Percentiles rank a stretch among this genome's conserved stretches.
Evolutionary conservation across 345 rosid species (phyloP).

Genomic region (Lumnitzera littorea): DNA sequence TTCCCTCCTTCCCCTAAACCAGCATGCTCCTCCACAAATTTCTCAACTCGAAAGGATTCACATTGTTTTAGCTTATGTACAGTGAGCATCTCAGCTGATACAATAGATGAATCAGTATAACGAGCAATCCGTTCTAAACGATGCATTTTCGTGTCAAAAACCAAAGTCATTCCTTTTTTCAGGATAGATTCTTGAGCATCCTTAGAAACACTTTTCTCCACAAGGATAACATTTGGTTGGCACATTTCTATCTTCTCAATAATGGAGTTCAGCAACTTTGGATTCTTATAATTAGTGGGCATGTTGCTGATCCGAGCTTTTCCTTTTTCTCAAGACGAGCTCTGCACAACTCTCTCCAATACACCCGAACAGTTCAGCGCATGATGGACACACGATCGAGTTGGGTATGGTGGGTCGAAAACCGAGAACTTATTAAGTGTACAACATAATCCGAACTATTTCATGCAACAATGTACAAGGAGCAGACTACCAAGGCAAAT

Average conservation of each 20-base stretch:
- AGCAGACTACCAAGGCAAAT: too few species aligned
- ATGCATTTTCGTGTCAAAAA: conserved; percentile 87
- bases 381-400: too few species aligned
- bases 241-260: conserved; percentile 49
- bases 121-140: conserved; percentile 78
- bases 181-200: conserved; percentile 74
- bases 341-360: too few species aligned
- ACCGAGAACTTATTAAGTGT: too few species aligned
- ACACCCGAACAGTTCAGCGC: too few species aligned
- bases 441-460: too few species aligned
- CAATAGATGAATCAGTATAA: conserved; percentile 71
- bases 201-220: conserved; percentile 83
- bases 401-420: too few species aligned
- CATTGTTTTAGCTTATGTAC: conserved; percentile 66
- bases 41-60: conserved; percentile 74
- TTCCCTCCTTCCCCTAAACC: conserved; percentile 58
- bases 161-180: conserved; percentile 62
- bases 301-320: conserved; percentile 21
- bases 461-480: too few species aligned
- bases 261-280: conserved; percentile 59
- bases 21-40: conserved; percentile 73
- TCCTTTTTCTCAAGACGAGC: too few species aligned
- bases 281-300: conserved; percentile 69
- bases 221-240: conserved; percentile 76
- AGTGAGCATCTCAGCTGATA: conserved; percentile 44